Conservation (phyloP, 2,329 filamentous ascomycete species). For the Salinomyces thailandicus region DNA sequence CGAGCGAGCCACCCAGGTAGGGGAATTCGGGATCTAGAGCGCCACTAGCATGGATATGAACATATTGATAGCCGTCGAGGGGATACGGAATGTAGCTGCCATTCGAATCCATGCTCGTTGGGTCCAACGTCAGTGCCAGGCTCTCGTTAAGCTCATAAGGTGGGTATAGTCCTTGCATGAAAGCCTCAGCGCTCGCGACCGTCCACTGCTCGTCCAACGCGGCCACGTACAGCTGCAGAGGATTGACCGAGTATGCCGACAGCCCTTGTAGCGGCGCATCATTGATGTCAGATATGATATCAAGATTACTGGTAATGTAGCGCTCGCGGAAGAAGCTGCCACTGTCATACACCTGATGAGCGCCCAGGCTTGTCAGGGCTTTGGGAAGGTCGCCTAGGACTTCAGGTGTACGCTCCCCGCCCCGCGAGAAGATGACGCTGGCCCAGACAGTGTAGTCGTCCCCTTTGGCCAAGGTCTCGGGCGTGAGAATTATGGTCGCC, state of each 20-base stretch:
- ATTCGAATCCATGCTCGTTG: constrained; percentile 39
- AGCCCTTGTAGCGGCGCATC: constrained; percentile 36
- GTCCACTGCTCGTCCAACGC: constrained; percentile 39
- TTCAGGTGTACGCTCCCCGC: constrained; percentile 46
- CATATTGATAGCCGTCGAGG: constrained; percentile 48
- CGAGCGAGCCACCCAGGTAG: constrained; percentile 34
- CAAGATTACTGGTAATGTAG: constrained; percentile 35
- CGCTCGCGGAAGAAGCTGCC: constrained; percentile 43
- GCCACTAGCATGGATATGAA: constrained; percentile 37
- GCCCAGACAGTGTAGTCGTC: constrained; percentile 32
- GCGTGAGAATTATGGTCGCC: constrained; percentile 11
- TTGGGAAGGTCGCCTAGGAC: constrained; percentile 25
- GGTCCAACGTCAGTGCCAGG: constrained; percentile 22
- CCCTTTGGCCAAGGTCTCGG: constrained; percentile 11
- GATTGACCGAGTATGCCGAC: constrained; percentile 33
- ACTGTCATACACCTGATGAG: constrained; percentile 42
- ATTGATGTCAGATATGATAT: constrained; percentile 8
- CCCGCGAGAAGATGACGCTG: constrained; percentile 43
- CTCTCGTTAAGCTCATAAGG: constrained; percentile 27
- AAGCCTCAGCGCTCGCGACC: constrained; percentile 47
- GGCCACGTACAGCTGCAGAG: constrained; percentile 38
- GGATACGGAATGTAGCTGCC: constrained; percentile 36
- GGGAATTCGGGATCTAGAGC: constrained; percentile 41
- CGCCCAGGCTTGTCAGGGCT: constrained; percentile 43
- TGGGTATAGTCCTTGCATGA: constrained; percentile 53